Percentiles rank a stretch among this genome's conserved stretches.
Evolutionary conservation across 2,329 filamentous ascomycete species (phyloP).

Genomic region (Cladosporium sp.): DNA sequence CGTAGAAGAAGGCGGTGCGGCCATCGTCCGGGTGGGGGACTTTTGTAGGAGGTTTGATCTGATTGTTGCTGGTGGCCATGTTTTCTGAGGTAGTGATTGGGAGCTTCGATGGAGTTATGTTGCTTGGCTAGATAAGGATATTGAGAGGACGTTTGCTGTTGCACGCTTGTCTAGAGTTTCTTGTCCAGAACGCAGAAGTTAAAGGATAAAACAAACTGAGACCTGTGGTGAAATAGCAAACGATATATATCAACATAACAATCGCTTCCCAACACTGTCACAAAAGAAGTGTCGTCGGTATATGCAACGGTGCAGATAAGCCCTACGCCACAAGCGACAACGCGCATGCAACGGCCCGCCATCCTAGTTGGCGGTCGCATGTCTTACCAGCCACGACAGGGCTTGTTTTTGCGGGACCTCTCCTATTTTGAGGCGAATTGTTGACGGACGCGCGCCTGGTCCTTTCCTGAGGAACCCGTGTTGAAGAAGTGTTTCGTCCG

Average conservation of each 20-base stretch:
- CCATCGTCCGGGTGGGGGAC: not conserved
- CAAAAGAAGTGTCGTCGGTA: constrained; percentile 15
- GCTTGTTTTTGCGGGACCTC: constrained; percentile 7
- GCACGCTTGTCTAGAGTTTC: not conserved
- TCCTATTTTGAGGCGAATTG: constrained; percentile 8
- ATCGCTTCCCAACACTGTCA: not conserved
- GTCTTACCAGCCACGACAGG: constrained; percentile 10
- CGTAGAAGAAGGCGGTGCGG: constrained; percentile 65
- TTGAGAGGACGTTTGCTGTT: not conserved
- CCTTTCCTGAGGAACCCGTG: not conserved
- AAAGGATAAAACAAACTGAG: not conserved
- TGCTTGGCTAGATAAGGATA: not conserved
- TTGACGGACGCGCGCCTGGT: not conserved
- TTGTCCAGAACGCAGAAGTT: not conserved
- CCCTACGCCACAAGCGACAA: constrained; percentile 18
- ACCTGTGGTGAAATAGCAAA: not conserved
- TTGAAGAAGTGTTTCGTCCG: not conserved
- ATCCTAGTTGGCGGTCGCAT: constrained; percentile 10
- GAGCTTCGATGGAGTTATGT: not conserved
- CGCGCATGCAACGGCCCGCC: constrained; percentile 14
- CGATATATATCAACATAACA: not conserved
- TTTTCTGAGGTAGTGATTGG: not conserved
- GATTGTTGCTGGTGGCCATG: not conserved
- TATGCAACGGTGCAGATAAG: constrained; percentile 14
- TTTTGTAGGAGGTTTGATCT: not conserved